Percentiles rank a stretch among this genome's conserved stretches.
These are phyloP conservation scores for Straminergon stramineum DNA, from an alignment of 225 moss, liverwort and hornwort species.

Conservation along the genomic window DNA sequence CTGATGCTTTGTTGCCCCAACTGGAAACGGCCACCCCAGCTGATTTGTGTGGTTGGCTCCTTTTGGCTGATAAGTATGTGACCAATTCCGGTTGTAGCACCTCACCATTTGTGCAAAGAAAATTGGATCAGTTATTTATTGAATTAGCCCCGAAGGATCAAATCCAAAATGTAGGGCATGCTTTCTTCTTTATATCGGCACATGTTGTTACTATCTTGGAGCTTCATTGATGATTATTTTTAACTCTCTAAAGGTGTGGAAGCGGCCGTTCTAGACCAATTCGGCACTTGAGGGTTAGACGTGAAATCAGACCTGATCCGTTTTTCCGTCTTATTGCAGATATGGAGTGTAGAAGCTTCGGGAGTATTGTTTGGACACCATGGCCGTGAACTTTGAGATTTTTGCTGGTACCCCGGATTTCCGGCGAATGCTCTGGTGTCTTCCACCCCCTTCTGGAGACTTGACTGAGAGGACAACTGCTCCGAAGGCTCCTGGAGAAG, in stretches of 20 bases:
- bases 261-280: neutral
- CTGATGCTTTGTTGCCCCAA: constrained; percentile 77
- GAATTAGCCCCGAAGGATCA: neutral
- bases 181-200: neutral
- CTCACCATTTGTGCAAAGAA: neutral
- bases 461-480: constrained; percentile 59
- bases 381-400: constrained; percentile 78
- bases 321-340: constrained; percentile 23
- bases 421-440: constrained; percentile 56
- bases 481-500: constrained; percentile 73
- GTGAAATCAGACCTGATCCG: neutral
- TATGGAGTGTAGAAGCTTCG: constrained; percentile 86
- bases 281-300: neutral
- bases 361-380: constrained; percentile 82
- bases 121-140: neutral
- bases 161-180: neutral
- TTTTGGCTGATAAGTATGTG: constrained; percentile 79
- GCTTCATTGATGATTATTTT: neutral
- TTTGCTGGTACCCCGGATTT: constrained; percentile 66
- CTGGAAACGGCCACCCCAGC: constrained; percentile 61
- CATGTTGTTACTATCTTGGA: neutral
- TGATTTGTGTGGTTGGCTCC: constrained; percentile 80
- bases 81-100: neutral
- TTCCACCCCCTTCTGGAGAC: constrained; percentile 85
- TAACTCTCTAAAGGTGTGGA: neutral